Percentiles rank a stretch among this genome's conserved stretches.
These are phyloP conservation scores for Chloris gayana DNA, from an alignment of 176 grass and related monocot genomes.

Conservation along the genomic window DNA sequence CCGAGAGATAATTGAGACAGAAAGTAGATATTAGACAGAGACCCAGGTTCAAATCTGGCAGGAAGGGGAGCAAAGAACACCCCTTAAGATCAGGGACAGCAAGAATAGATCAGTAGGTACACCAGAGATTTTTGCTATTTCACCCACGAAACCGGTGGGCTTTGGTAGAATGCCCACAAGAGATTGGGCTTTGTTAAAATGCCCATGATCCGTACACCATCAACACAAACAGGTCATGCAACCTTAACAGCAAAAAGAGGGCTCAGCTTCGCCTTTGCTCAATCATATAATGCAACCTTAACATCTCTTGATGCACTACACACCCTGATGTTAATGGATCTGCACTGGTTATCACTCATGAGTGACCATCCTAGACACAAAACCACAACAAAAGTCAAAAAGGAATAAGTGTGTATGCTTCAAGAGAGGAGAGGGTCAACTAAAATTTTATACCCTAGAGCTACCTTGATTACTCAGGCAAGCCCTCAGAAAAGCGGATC, in stretches of 20 bases:
- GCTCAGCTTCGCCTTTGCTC: conserved; percentile 41
- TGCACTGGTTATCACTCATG: conserved; percentile 21
- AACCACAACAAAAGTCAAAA: not conserved
- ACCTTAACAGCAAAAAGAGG: not conserved
- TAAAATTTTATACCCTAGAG: not conserved
- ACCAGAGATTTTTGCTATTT: no score
- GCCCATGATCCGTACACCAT: not conserved
- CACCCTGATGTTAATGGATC: not conserved
- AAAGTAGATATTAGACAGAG: not conserved
- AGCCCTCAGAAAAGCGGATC: not conserved
- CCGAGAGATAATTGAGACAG: not conserved
- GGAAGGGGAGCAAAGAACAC: not conserved
- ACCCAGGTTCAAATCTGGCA: not conserved
- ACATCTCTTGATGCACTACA: not conserved
- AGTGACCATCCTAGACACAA: conserved; percentile 31
- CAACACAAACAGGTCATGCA: no score
- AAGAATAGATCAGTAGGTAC: not conserved
- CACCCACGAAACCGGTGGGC: no score
- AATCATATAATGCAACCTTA: not conserved
- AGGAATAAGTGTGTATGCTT: not conserved
- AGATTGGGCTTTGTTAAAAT: no score
- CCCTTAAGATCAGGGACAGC: not conserved
- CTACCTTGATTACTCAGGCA: conserved; percentile 21
- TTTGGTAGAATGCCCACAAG: no score
- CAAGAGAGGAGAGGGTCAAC: not conserved